Conservation (phyloP, 2,329 filamentous ascomycete species). For the Juglanconis oblonga region DNA sequence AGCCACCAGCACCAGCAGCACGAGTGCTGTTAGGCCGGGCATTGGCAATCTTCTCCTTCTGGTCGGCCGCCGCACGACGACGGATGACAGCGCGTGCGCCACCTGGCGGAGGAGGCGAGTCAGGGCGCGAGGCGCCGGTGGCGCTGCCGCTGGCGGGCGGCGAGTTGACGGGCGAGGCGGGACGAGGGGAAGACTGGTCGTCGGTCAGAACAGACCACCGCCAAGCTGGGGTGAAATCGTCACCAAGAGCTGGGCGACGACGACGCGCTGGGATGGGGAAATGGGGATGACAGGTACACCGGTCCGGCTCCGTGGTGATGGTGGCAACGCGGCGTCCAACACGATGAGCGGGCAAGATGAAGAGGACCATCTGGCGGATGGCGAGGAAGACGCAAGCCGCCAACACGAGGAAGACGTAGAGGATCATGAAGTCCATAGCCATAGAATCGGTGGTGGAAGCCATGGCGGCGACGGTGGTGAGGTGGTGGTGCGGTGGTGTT, state of each 20-base stretch:
- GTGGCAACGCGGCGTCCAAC: too few species aligned
- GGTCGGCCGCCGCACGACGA: conserved; percentile 90
- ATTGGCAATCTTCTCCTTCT: conserved; percentile 97
- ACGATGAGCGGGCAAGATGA: too few species aligned
- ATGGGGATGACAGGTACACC: too few species aligned
- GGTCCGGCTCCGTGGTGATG: too few species aligned
- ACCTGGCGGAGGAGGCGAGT: conserved; percentile 85
- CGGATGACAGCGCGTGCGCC: conserved; percentile 94
- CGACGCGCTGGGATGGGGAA: background rate
- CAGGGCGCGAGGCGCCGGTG: conserved; percentile 62
- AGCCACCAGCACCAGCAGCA: conserved; percentile 90
- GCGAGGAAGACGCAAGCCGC: too few species aligned
- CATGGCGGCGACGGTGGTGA: background rate
- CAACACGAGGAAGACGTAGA: too few species aligned
- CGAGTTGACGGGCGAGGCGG: conserved; percentile 57
- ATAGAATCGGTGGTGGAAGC: too few species aligned
- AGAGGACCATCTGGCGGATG: too few species aligned
- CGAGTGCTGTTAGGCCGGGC: conserved; percentile 87
- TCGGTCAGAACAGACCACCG: too few species aligned
- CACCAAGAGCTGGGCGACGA: too few species aligned
- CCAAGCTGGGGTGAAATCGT: conserved; percentile 19
- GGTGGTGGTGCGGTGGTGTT: too few species aligned
- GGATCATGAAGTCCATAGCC: too few species aligned
- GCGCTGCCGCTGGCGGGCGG: conserved; percentile 62
- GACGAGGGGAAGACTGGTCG: conserved; percentile 55